Evolutionary conservation across 2,329 filamentous ascomycete species (phyloP), one percentile per base, ranked within the genome.

Genomic region (Thielaviopsis cerberus): DNA sequence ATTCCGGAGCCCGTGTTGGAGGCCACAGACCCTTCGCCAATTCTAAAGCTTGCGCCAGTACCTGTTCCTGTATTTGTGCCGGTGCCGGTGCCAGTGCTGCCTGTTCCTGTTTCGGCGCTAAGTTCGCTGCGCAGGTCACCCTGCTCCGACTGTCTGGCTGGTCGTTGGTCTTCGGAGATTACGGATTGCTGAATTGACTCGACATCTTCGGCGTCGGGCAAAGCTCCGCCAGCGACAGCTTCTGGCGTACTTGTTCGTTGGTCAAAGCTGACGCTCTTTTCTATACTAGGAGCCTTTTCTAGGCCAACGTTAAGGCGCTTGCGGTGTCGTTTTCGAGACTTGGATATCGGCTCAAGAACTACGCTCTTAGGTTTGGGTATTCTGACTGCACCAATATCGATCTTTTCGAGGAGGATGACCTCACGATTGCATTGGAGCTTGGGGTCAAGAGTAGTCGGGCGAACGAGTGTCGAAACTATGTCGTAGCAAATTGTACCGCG

Each of bases 401-500:
- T 83, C 60, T 80, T 82, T 69, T 96, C 88, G 34, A 87, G 73
- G 7, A 96, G 74, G 61, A 83, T 81, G 23, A 98, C 77, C 65
- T 89, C 90, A 61, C 82, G 79, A 63, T 94, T 88, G 70, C 86
- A 92, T 37, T 81, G 85, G 10, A 83, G 78, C 1, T 84, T 89
- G 1, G 91, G 84, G 15, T 84, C 79, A 62, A 96, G 94, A 5
- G 89, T 83, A 0, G 86, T 92, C 22, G 92, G 91, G 59, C 89
- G 82, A 22, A 91, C 97, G 59, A 97, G 70, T 8, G 89, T 96
- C 30, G 91, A 85, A 5, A 88, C 91, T 64, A 97, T 79, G 73
- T 91, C 82, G 71, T 97, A 98, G 22, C 86, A 85, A 65, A 98
- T 88, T 1, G 88, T 90, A 37, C 92, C 92, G 67, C 91, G 83